These are phyloP conservation scores for Podila minutissima DNA, from an alignment of 192 early-diverging fungal genomes.

Conservation along the genomic window DNA sequence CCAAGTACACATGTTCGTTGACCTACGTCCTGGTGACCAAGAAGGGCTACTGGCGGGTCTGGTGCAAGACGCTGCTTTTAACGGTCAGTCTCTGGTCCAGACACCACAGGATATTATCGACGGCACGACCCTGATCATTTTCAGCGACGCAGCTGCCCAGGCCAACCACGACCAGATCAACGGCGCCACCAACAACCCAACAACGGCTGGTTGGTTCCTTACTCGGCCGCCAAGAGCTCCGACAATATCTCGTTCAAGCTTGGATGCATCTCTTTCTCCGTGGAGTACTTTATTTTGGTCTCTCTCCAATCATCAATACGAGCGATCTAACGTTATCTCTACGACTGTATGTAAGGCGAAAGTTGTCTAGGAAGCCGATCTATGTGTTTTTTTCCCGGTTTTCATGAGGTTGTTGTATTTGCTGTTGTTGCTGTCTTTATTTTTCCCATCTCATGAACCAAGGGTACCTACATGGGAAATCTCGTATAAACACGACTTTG, in stretches of 20 bases:
- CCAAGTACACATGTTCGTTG: conserved; percentile 58
- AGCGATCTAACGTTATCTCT: too few relatives aligned
- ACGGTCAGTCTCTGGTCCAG: conserved; percentile 47
- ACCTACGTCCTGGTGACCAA: conserved; percentile 64
- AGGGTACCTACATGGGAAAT: too few relatives aligned
- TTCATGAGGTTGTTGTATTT: too few relatives aligned
- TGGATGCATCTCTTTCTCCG: conserved; percentile 21
- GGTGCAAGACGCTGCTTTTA: conserved; percentile 58
- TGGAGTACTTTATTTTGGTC: too few relatives aligned
- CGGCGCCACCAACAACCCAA: conserved; percentile 24
- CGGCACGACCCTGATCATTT: conserved; percentile 71
- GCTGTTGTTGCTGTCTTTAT: too few relatives aligned
- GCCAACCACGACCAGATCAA: conserved; percentile 55
- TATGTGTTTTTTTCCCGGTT: too few relatives aligned
- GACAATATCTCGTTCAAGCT: conserved; percentile 46
- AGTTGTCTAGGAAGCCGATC: too few relatives aligned
- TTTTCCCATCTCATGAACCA: too few relatives aligned
- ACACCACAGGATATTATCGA: conserved; percentile 63
- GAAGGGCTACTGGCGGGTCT: conserved; percentile 68
- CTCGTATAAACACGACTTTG: too few relatives aligned
- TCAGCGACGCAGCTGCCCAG: conserved; percentile 61
- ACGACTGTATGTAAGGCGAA: too few relatives aligned
- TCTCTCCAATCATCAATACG: too few relatives aligned
- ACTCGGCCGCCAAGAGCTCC: conserved; percentile 26
- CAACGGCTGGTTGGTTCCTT: conserved; percentile 40